Conservation (phyloP, 345 rosid species). For the Aquilaria sinensis region DNA sequence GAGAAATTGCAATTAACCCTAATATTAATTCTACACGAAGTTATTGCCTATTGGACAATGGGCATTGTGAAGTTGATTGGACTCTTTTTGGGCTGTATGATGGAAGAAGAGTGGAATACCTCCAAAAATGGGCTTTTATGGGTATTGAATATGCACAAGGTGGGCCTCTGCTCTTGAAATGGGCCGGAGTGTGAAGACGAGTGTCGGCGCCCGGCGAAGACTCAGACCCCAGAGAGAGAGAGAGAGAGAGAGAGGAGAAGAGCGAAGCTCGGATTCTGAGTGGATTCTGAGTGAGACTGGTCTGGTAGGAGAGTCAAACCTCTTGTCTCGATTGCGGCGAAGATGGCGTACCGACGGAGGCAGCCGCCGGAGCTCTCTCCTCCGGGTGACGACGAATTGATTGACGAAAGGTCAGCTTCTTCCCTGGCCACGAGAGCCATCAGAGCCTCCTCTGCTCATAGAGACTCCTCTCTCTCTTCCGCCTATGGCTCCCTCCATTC, state of each 20-base stretch:
- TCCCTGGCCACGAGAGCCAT: conserved; percentile 79
- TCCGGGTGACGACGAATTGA: conserved; percentile 8
- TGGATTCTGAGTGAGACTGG: not conserved
- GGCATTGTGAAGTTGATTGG: too few species aligned
- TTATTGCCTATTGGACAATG: too few species aligned
- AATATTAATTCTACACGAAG: too few species aligned
- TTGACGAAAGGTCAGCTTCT: conserved; percentile 13
- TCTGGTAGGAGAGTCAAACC: too few species aligned
- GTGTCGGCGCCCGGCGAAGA: too few species aligned
- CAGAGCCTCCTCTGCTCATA: conserved; percentile 69
- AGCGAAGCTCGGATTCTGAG: too few species aligned
- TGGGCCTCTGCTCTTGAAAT: not conserved
- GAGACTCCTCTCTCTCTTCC: conserved; percentile 65
- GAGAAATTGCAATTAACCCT: too few species aligned
- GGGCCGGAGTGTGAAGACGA: too few species aligned
- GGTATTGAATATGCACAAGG: too few species aligned
- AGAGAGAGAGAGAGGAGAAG: not conserved
- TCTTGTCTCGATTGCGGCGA: not conserved
- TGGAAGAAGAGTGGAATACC: too few species aligned
- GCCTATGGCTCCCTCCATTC: conserved; percentile 37
- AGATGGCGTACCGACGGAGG: conserved; percentile 43
- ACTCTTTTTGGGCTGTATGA: too few species aligned
- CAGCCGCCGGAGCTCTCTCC: conserved; percentile 18
- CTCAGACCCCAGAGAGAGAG: not conserved
- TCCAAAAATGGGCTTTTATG: too few species aligned